Conservation (phyloP, 805 yeast species). For the Hanseniaspora nectarophila region DNA sequence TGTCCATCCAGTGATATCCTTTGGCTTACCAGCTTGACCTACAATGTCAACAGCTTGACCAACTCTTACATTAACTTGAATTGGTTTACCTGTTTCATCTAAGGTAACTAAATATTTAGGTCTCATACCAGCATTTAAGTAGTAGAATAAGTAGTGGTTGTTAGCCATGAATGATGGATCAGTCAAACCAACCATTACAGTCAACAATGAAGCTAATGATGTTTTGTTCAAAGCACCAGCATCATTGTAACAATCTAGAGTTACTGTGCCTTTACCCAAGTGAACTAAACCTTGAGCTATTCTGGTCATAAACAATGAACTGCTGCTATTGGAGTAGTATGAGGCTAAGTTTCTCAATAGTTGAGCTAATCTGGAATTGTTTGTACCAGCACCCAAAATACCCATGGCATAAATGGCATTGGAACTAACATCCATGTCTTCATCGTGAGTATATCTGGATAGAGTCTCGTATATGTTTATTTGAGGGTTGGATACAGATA, state of each 20-base stretch:
- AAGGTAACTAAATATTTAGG: conserved; percentile 90
- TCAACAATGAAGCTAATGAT: conserved; percentile 76
- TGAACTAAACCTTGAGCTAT: conserved; percentile 91
- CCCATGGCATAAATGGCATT: conserved; percentile 97
- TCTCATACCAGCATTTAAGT: conserved; percentile 74
- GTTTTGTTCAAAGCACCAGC: conserved; percentile 78
- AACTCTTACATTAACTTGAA: conserved; percentile 92
- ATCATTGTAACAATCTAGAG: conserved; percentile 82
- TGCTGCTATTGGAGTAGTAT: conserved; percentile 81
- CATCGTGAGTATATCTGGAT: conserved; percentile 92
- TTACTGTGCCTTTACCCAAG: conserved; percentile 89
- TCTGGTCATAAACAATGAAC: conserved; percentile 82
- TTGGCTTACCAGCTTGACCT: conserved; percentile 98
- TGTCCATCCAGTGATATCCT: conserved; percentile 98
- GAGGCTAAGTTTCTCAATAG: conserved; percentile 86
- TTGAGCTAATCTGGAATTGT: conserved; percentile 95
- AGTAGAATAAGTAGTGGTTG: conserved; percentile 74
- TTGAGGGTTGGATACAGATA: conserved; percentile 86
- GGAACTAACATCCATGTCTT: conserved; percentile 84
- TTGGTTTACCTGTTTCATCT: conserved; percentile 71
- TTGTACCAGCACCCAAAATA: conserved; percentile 95
- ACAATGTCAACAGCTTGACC: conserved; percentile 98
- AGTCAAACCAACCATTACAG: conserved; percentile 69
- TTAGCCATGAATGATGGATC: conserved; percentile 77
- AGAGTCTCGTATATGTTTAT: conserved; percentile 94